Base-by-base conservation (phyloP, 371 early-diverging fungal genomes). In the Mucor lusitanicus region DNA sequence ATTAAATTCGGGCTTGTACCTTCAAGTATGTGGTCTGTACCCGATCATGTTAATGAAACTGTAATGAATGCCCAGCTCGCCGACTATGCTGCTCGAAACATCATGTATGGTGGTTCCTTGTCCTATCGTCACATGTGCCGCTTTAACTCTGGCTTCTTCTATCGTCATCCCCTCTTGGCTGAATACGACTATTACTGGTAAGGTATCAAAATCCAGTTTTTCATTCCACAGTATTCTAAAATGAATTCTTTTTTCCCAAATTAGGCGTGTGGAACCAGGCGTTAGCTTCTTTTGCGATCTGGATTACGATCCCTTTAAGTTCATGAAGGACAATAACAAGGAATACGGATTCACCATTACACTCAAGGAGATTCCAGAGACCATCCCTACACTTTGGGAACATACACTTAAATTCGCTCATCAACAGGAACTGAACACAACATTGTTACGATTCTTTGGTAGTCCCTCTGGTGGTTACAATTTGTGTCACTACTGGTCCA, bases 221-320 rank as follows among this genome's bases (percentile, higher is more conserved):
- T 17, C 17, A 17, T 15, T 40, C 40, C 17, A 40, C 40, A 40
- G 17, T 17, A 40, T 40, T 17, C 40, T 46, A 19, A 46, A 21
- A 21, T 37, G 17, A 54, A 19, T 30, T 46, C 59, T 97, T 71
- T 53, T 53, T 53, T 53, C 19, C 19, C 46, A 46, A 46, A 93
- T 92, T 82, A 98, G 99, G 99, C 81, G 99, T 25, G 88, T 99
- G 5, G 99, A 99, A 73, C 99, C 99, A 8, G 94, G 89, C 12
- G 96, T 97, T 6, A 82, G 88, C 32, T 96, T 94, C 67, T 90
- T 85, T 65, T 99, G 99, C 73, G 90, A 96, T 60, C 80, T 98
- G 7, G 89, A 91, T 67, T 89, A 92, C 73, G 99, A 99, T 72
- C 96, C 96, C 6, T 98, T 99, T 74, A 63, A 77, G 57, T 94